Evolutionary conservation across 1,284 basidiomycete genomes (phyloP), one percentile per base, ranked within the genome.

Genomic region (Abortiporus biennis): DNA sequence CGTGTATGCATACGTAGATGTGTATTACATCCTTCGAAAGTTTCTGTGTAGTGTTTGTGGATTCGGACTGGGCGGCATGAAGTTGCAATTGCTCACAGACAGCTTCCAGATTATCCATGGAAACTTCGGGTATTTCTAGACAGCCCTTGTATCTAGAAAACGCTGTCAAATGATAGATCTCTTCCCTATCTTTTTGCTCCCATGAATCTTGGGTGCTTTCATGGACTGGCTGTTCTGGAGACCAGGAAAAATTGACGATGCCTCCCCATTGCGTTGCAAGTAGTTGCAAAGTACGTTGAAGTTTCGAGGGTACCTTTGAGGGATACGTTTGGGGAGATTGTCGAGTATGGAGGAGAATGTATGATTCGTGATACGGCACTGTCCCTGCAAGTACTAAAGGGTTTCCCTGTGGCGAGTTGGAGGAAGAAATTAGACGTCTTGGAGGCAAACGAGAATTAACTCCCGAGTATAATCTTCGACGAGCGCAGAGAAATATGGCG

Each of bases 211-310:
- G 15, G 15, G 15, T 19, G 4, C 31, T 32, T 4, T 4, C 31
- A 15, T 19, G 22, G 5, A 8, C 11, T 12, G 9, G 17, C 17
- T 34, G 35, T 6, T 36, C 56, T 3, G 64, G 58, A 24, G 66
- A 61, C 74, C 74, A 82, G 6, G 71, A 66, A 53, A 80, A 77
- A 56, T 84, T 84, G 45, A 80, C 73, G n/a, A 71, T 44, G 2
- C 71, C 78, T 13, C 73, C 73, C 66, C 67, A 74, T 49, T 62
- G 58, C 17, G 58, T 51, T 3, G 64, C 63, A 17, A 63, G 62
- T 4, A 72, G 57, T 43, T 71, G 69, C 16, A 85, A 61, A 6
- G 65, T 69, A n/a, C 72, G 67, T 38, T 76, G 72, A 1, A 83
- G 44, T 3, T 69, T 62, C 0, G 78, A 77, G 8, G 65, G 61